Conservation (phyloP, 139 green algal species). For the Pleodorina starrii region DNA sequence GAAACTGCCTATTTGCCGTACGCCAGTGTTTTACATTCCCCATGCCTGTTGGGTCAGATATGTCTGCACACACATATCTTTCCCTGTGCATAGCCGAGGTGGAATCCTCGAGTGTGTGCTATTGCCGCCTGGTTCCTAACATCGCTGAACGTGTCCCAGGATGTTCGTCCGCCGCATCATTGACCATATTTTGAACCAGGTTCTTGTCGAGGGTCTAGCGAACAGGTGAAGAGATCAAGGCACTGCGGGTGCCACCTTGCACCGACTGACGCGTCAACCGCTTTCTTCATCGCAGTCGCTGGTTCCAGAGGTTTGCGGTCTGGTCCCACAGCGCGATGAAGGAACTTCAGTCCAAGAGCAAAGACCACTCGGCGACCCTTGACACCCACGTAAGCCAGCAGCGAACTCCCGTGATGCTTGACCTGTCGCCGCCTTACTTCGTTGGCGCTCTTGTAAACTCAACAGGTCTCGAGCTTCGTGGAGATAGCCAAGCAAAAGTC, state of each 20-base stretch:
- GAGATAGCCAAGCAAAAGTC: slow-evolving; percentile 41
- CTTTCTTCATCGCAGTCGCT: slow-evolving; percentile 35
- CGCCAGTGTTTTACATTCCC: too few species aligned
- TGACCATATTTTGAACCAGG: slow-evolving; percentile 63
- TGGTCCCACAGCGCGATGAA: slow-evolving; percentile 49
- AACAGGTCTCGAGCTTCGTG: slow-evolving; percentile 12
- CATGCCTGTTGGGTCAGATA: too few species aligned
- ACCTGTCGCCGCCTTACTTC: neutral
- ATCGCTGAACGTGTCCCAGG: too few species aligned
- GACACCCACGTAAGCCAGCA: slow-evolving; percentile 39
- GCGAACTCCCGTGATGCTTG: neutral
- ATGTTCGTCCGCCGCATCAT: slow-evolving; percentile 55
- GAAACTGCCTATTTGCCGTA: too few species aligned
- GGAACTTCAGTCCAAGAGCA: slow-evolving; percentile 41
- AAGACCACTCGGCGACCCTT: neutral
- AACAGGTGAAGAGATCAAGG: slow-evolving; percentile 45
- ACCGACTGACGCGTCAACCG: neutral
- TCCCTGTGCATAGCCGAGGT: too few species aligned
- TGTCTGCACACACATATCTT: too few species aligned
- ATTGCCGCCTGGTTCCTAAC: too few species aligned
- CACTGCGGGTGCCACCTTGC: neutral
- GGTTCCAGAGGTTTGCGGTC: slow-evolving; percentile 54
- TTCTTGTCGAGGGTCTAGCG: slow-evolving; percentile 55
- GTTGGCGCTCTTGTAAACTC: neutral
- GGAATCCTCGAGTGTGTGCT: too few species aligned